Evolutionary conservation across 2,329 filamentous ascomycete genomes (phyloP).

Genomic region (Aspergillus neoniger): DNA sequence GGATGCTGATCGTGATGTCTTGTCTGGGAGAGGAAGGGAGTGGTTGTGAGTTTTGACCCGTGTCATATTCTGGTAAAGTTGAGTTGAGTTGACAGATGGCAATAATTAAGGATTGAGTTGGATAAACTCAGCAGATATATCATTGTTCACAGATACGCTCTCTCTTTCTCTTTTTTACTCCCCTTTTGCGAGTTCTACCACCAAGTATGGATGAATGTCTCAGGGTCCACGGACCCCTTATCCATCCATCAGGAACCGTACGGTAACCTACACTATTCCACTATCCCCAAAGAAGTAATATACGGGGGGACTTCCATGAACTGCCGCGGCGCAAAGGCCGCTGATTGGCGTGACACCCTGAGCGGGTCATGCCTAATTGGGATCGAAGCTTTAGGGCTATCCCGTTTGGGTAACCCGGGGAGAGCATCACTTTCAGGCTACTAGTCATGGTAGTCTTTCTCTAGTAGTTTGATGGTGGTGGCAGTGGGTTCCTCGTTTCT

Average conservation of each 20-base stretch:
- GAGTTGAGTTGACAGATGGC: too few species aligned
- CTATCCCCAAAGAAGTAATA: not conserved
- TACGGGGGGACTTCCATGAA: constrained; percentile 19
- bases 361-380: not conserved
- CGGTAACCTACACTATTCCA: too few species aligned
- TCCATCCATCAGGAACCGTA: too few species aligned
- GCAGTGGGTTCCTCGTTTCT: not conserved
- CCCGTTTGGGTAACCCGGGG: constrained; percentile 1
- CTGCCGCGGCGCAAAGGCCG: constrained; percentile 12
- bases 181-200: too few species aligned
- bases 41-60: too few species aligned
- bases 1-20: constrained; percentile 5
- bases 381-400: not conserved
- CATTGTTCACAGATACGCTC: too few species aligned
- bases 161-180: too few species aligned
- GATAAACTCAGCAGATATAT: too few species aligned
- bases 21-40: not conserved
- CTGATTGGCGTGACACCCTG: constrained; percentile 18
- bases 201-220: not conserved
- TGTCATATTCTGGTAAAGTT: too few species aligned
- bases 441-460: not conserved
- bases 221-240: not conserved
- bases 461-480: not conserved
- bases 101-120: too few species aligned
- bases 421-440: not conserved